Base-by-base conservation (phyloP, 2,329 filamentous ascomycete species). In the Trichothecium sympodiale region DNA sequence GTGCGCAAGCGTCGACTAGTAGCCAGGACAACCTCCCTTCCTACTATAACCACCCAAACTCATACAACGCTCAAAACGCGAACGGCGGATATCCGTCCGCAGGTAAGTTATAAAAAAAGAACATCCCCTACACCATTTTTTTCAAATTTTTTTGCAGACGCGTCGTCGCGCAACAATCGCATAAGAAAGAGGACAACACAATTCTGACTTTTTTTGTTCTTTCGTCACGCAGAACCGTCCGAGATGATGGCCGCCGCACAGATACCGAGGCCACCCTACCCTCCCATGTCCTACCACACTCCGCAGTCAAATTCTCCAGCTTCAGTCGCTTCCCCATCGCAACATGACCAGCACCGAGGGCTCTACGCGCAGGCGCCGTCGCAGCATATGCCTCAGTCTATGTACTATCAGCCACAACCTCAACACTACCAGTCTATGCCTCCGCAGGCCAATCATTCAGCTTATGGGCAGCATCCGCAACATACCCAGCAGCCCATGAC, bases 281-380 rank as follows among this genome's bases (percentile, higher is more conserved):
- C 88, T 48, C 85, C 86, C 41, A 94, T 94, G 55, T 71, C 70
- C 23, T 95, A 95, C 57, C 85, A 95, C 59, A 93, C 88, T 14
- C 87, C 88, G 37, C 88, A 95, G 64, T 94, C 88, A 38, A 94
- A 89, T 60, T 94, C 89, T 37, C 89, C 89, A 33, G 85, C 86
- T 28, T 94, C 88, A 34, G 88, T 95, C 49, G 83, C 88, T 43
- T 95, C 89, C 25, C 81, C 86, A 16, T 85, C 87, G 39, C 74
- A 78, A 38, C 87, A 94, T 60, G 89, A 96, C 54, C 85, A 89
- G 53, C 85, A 94, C 63, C 73, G 88, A 47, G 80, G 77, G 50
- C 74, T 96, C 54, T 96, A 95, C 59, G 80, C 77, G 26, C 83
- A 88, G 50, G 80, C 82, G 34, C 65, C 78, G 27, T 77, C 82